phyloP scores from a whole-genome alignment of 2,329 filamentous ascomycete genomes.

The Xylariomycetidae sp. region DNA sequence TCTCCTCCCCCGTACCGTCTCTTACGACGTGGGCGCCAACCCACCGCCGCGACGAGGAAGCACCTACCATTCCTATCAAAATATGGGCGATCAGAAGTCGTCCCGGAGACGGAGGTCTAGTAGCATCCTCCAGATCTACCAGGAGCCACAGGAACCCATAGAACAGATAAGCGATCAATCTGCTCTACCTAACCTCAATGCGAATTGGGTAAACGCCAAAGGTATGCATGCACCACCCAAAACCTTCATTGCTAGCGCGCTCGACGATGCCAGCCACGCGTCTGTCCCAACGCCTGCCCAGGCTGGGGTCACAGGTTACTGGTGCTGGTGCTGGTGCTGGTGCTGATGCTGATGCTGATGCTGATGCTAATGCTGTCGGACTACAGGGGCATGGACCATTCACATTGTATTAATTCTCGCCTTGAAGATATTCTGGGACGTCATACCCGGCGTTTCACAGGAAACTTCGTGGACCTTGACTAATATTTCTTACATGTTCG shows the following conservation, averaged over 20 bases:
- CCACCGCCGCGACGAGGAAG: constrained; percentile 60
- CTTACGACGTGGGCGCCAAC: constrained; percentile 80
- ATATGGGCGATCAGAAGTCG: constrained; percentile 57
- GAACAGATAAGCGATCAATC: constrained; percentile 98
- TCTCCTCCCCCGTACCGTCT: constrained; percentile 83
- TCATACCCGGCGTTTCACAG: constrained; percentile 92
- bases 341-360: background rate
- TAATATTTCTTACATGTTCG: constrained; percentile 98
- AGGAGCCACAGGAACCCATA: constrained; percentile 91
- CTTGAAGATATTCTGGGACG: constrained; percentile 95
- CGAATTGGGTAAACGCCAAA: constrained; percentile 99
- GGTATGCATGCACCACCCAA: constrained; percentile 57
- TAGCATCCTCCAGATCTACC: constrained; percentile 88
- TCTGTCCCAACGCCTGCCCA: constrained; percentile 3
- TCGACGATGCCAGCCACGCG: background rate
- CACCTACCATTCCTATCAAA: constrained; percentile 50
- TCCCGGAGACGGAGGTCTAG: constrained; percentile 89
- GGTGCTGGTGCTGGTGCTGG: too few species aligned
- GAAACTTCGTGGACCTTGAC: constrained; percentile 98
- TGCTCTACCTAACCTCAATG: constrained; percentile 89
- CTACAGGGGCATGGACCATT: constrained; percentile 89
- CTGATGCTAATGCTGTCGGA: constrained; percentile 10
- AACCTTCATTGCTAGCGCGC: background rate
- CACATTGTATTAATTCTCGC: constrained; percentile 88
- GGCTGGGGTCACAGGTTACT: too few species aligned